Evolutionary conservation across 768 basidiomycete genomes (phyloP), one percentile per base, ranked within the genome.

Genomic region (Suillus tomentosus): DNA sequence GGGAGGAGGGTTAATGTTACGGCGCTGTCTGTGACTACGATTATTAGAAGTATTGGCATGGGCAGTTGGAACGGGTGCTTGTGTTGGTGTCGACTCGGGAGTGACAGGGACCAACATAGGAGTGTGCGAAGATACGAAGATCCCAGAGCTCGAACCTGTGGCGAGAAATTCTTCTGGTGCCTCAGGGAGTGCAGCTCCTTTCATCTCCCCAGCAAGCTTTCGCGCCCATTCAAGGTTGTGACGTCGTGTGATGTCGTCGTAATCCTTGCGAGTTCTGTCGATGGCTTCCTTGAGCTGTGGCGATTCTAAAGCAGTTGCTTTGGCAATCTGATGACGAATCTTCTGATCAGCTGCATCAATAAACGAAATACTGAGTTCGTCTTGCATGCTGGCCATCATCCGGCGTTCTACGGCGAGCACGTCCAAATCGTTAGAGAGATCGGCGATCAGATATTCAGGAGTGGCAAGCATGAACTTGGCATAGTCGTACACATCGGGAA

Each of bases 391-490:
- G n/a, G 80, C 69, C 61, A 96, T 79, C 9, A 82, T 77, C 31
- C 85, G 83, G 53, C 89, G 85, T 76, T 99, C 96, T 0, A 79
- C 69, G 2, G 80, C 84, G 3, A 99, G 82, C 63, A 91, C 88
- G 40, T 85, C 84, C 36, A 95, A 76, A 65, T 99, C 92, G 53
- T 76, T 80, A 3, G 84, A 82, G 14, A 99, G 84, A 72, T 94
- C 90, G 19, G 82, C 73, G 48, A 91, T 82, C 64, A 99, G 84
- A 74, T 96, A 92, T 2, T 85, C 81, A 1, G 96, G 94, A 0
- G 95, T 94, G 22, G 94, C 95, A 31, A 99, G 87, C 95, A 99
- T 97, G 80, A 99, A 97, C 72, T 94, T 95, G 22, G 95, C 84
- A 74, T 91, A 97, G 45, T 80, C 79, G 67, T 88, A 87, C 47